Base-by-base conservation (phyloP, 768 basidiomycete genomes). In the Albatrellus ellisii region DNA sequence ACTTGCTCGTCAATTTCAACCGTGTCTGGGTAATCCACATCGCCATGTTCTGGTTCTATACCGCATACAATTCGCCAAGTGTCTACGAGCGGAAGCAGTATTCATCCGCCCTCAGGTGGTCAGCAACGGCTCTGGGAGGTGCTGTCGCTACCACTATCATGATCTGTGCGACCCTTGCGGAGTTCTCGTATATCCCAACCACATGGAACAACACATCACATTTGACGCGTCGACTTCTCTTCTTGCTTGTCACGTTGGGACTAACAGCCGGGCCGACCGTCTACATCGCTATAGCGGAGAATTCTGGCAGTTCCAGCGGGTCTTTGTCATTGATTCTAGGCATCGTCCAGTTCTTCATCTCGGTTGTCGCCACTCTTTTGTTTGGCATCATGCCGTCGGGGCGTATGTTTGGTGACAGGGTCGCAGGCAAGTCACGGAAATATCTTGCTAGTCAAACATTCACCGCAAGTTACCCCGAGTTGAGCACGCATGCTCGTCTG, bases 201-300 rank as follows among this genome's bases (percentile, higher is more conserved):
- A 98, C 90, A 15, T 98, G 94, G 95, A 94, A 92, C 61, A 98
- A 97, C 63, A 88, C 91, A 22, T 91, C 90, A 4, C 94, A 98
- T 57, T 78, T 98, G 41, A 82, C 89, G 6, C 86, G 92, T 39
- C 82, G 94, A 8, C 67, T 97, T 10, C 55, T 94, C 44, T 95
- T 97, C 68, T 71, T 99, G 36, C 58, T 87, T 41, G 73, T 98
- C 60, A 90, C 90, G 15, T 79, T 99, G 41, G 94, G 69, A 26
- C 69, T 95, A 39, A 98, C 94, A 8, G 79, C 77, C 46, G 95
- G 85, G 22, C 95, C 95, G 12, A 94, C 92, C 1, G 73, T 99
- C 58, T 99, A 97, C 63, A 77, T 99, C 54, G 88, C 84, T 35
- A 81, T 90, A 43, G 88, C 77, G 22, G 85, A 89, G 59, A 68